A percentile compares a stretch with the other conserved stretches of the same genome.
Evolutionary conservation across 176 grass and related monocot species (phyloP).

Genomic region (Oryza meyeriana): DNA sequence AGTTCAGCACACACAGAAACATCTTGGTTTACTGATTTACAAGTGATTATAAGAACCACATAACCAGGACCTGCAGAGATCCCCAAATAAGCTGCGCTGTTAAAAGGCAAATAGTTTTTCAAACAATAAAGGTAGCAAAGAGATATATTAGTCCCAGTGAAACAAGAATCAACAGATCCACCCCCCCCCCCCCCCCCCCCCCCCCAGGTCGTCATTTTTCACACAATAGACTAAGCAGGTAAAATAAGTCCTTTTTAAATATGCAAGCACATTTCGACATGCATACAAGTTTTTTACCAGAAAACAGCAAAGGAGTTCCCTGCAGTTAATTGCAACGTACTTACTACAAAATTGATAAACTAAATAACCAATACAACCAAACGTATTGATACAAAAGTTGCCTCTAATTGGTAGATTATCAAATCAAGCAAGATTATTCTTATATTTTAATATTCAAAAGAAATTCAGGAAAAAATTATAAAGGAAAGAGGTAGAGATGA

Average conservation of each 20-base stretch:
- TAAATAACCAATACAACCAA: constrained; percentile 20
- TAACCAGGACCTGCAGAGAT: not conserved
- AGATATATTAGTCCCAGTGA: constrained; percentile 15
- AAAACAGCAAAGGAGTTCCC: not conserved
- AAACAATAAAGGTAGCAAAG: not conserved
- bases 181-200: too few species aligned
- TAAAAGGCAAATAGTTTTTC: constrained; percentile 3
- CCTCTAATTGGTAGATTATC: not conserved
- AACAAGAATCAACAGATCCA: not conserved
- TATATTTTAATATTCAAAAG: not conserved
- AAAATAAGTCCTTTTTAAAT: constrained; percentile 11
- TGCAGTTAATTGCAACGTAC: not conserved
- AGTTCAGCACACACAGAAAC: constrained; percentile 5
- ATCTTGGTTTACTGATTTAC: constrained; percentile 13
- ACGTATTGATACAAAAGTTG: not conserved
- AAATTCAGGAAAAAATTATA: constrained; percentile 5
- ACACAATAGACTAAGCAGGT: not conserved
- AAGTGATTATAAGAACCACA: constrained; percentile 18
- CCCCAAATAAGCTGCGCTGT: not conserved
- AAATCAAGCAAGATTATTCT: not conserved
- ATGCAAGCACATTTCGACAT: not conserved
- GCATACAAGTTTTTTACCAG: not conserved
- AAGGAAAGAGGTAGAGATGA: not conserved
- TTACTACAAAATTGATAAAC: constrained; percentile 1
- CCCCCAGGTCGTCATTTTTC: too few species aligned